A percentile compares a stretch with the other conserved stretches of the same genome.
Conservation (phyloP, 495 filamentous ascomycete species). For the Chlorociboria aeruginascens region DNA sequence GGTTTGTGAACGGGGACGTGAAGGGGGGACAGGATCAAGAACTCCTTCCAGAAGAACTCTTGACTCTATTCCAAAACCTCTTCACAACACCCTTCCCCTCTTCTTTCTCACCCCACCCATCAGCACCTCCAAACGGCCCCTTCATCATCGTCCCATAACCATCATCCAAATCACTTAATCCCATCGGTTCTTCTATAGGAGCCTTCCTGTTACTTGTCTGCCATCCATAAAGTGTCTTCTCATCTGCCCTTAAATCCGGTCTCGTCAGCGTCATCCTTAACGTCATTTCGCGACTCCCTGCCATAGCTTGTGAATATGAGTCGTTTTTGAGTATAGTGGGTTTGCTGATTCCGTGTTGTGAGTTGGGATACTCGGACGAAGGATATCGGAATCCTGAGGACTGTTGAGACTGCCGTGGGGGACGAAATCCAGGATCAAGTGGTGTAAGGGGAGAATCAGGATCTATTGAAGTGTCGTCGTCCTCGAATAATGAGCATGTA, state of each 20-base stretch:
- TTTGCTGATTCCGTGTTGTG: conserved; percentile 12
- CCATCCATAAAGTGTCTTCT: conserved; percentile 49
- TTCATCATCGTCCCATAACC: conserved; percentile 7
- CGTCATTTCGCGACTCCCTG: conserved; percentile 77
- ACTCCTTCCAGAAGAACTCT: conserved; percentile 15
- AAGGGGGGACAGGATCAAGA: too few relatives aligned
- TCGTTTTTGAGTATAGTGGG: conserved; percentile 21
- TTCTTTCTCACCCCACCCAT: conserved; percentile 31
- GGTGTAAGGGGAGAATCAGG: conserved; percentile 44
- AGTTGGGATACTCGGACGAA: not conserved
- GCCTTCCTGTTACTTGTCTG: conserved; percentile 32
- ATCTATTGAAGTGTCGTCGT: conserved; percentile 36
- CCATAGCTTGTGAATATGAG: conserved; percentile 39
- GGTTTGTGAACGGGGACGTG: not conserved
- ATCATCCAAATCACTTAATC: conserved; percentile 14
- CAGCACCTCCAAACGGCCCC: conserved; percentile 20
- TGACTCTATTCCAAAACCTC: conserved; percentile 43
- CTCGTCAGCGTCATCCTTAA: conserved; percentile 87
- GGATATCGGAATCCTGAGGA: conserved; percentile 13
- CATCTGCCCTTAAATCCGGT: conserved; percentile 66
- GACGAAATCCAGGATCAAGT: conserved; percentile 9
- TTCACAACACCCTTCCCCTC: conserved; percentile 36
- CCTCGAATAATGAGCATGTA: conserved; percentile 32
- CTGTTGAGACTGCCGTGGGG: conserved; percentile 7
- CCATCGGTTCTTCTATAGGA: conserved; percentile 28